Base-by-base conservation (phyloP, 441 rosid species). In the Theobroma grandiflorum region DNA sequence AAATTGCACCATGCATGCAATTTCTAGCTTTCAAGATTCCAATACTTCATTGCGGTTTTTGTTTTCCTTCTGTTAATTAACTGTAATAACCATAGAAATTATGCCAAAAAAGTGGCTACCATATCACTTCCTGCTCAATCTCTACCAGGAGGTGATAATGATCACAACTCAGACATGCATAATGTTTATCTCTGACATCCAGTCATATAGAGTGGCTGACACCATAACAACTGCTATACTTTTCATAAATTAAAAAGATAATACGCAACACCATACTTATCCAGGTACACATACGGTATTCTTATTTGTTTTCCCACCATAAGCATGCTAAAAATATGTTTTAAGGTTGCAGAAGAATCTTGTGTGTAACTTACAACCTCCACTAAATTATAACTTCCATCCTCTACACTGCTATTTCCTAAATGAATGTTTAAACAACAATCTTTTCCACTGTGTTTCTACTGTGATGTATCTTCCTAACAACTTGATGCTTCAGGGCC, bases 351-450 rank as follows among this genome's bases (percentile, higher is more conserved):
- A 47, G 37, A 70, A 70, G 43, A 26, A 6, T 58, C n/a, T 69
- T 43, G 72, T 42, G 45, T 8, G 7, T 14, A 20, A 20, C 72
- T 67, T 42, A 14, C 53, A 43, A 6, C 20, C 20, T 53, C 20
- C 2, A 53, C 33, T 18, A 55, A 57, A n/a, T 20, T n/a, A 57
- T 11, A n/a, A 69, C 40, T 69, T 47, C 7, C 38, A 45, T 53
- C 15, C 38, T 26, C 72, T 72, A 15, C 67, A 55, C 57, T 16
- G 77, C 47, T 53, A 20, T 37, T 26, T 66, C 42, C 72, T 61
- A 62, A 22, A 49, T 58, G 67, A 52, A 61, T 10, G 10, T 18
- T 26, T 12, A 4, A 49, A 33, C n/a, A 52, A 15, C 22, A 78
- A 59, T 52, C 9, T 45, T 15, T 33, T 75, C 67, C 9, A 18